phyloP scores from a whole-genome alignment of 1,139 yeast species.

The Saccharomyces hybrid region DNA sequence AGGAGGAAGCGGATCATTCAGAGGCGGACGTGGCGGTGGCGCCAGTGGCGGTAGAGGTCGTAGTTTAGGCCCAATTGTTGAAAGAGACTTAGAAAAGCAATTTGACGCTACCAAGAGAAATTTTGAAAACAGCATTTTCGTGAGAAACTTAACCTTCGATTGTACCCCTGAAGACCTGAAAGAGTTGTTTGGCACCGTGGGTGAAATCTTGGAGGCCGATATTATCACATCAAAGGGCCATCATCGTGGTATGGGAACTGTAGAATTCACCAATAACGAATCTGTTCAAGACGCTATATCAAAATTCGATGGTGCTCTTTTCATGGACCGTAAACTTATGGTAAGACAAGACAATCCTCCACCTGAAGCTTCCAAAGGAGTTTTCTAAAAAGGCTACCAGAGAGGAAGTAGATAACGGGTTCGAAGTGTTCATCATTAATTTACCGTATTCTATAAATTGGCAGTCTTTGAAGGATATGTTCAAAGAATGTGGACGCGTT shows the following conservation, averaged over 20 bases:
- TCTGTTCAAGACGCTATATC: constrained; percentile 67
- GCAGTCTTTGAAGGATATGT: constrained; percentile 80
- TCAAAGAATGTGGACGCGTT: constrained; percentile 69
- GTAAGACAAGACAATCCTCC: constrained; percentile 82
- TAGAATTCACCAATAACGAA: constrained; percentile 59
- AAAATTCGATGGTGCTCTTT: constrained; percentile 54
- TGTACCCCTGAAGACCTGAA: constrained; percentile 49
- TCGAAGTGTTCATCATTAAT: constrained; percentile 75
- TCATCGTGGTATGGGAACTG: constrained; percentile 83
- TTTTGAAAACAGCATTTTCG: constrained; percentile 56
- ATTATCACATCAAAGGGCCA: constrained; percentile 72
- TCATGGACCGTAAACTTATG: constrained; percentile 70
- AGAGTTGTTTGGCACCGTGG: constrained; percentile 50
- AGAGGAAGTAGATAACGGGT: constrained; percentile 35
- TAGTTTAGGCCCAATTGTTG: constrained; percentile 11
- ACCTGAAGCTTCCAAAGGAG: constrained; percentile 35
- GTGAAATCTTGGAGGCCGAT: constrained; percentile 72
- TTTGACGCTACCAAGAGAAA: constrained; percentile 43
- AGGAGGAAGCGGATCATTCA: constrained; percentile 12
- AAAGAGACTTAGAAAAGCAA: constrained; percentile 10
- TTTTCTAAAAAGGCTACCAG: constrained; percentile 13
- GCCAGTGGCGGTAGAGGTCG: constrained; percentile 24
- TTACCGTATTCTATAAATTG: constrained; percentile 73
- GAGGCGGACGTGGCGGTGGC: constrained; percentile 30
- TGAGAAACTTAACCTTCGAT: constrained; percentile 62